Conservation (phyloP, 345 rosid genomes). For the Ceriops tagal region DNA sequence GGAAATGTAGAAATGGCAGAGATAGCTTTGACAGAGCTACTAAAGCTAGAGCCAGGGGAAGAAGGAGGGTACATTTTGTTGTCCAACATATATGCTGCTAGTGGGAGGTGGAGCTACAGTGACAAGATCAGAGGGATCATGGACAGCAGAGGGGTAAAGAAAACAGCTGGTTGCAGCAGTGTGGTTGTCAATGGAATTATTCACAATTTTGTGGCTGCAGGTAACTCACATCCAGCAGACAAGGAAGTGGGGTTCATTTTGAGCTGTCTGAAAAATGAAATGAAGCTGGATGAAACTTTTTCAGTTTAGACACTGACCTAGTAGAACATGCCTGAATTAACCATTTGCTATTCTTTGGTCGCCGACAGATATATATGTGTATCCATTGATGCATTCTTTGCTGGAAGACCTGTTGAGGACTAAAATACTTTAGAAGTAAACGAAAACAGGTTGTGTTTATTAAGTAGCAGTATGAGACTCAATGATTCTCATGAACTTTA, state of each 20-base stretch:
- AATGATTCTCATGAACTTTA: no score
- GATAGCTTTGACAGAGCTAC: constrained; percentile 18
- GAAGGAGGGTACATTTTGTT: constrained; percentile 24
- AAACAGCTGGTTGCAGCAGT: constrained; percentile 28
- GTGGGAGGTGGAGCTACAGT: constrained; percentile 17
- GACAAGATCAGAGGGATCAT: constrained; percentile 18
- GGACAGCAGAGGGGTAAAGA: constrained; percentile 25
- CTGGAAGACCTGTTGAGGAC: no score
- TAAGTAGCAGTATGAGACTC: no score
- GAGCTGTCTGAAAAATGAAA: constrained; percentile 27
- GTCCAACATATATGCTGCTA: constrained; percentile 25
- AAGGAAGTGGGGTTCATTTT: constrained; percentile 29
- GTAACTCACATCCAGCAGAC: constrained; percentile 42
- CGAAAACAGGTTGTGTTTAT: no score
- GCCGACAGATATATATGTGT: no score
- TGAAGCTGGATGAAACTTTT: constrained; percentile 22
- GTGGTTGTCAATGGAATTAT: constrained; percentile 38
- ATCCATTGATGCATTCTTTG: no score
- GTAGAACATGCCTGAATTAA: no score
- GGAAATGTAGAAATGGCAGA: constrained; percentile 26
- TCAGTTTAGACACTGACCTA: background rate
- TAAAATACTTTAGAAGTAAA: no score
- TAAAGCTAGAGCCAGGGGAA: constrained; percentile 20
- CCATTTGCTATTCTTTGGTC: no score
- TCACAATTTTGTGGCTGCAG: constrained; percentile 48